Evolutionary conservation across 78 protist species (phyloP), one percentile per base, ranked within the genome.

Genomic region (Dictyostelium firmibasis): DNA sequence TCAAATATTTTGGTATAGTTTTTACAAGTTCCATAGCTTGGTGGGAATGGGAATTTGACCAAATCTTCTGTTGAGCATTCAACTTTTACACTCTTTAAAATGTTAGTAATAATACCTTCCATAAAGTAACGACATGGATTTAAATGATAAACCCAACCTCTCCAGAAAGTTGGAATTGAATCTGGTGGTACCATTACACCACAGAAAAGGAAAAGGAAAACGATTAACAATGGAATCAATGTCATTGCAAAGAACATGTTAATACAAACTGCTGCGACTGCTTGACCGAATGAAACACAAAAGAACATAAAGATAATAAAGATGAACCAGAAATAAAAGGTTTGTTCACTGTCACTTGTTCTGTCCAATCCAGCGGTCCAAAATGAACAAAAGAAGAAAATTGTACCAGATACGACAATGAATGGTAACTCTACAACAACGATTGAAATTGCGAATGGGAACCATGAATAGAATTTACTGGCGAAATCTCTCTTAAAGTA

Each of bases 31-130:
- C 62, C 67, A 10, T 25, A 31, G 3, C 43, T 13, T 20, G 92
- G 86, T 47, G 96, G 96, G 23, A 81, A 75, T 7, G 74, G 6
- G 62, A 86, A 93, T 4, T 11, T 33, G 13, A 62, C 35, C 0
- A 85, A 13, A 78, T 93, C 96, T 31, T 86, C 88, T 0, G 7
- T 29, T 1, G 83, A 7, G n/a, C 96, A 93, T 1, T 3, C 27
- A 1, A 93, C 91, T 3, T 29, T n/a, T 43, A 85, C 67, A 4
- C 25, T 2, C 9, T 64, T 5, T 13, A 93, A 53, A 3, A 85
- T 85, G 20, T 81, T 78, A 25, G 96, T 93, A 1, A 93, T 31
- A 27, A 93, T 33, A 62, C 96, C 96, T 41, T 93, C 96, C 43
- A 93, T 36, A 77, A 93, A 78, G 23, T 93, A 93, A 27, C 76